phyloP scores from a whole-genome alignment of 1,284 basidiomycete genomes.

The Rhodotorula sp. region DNA sequence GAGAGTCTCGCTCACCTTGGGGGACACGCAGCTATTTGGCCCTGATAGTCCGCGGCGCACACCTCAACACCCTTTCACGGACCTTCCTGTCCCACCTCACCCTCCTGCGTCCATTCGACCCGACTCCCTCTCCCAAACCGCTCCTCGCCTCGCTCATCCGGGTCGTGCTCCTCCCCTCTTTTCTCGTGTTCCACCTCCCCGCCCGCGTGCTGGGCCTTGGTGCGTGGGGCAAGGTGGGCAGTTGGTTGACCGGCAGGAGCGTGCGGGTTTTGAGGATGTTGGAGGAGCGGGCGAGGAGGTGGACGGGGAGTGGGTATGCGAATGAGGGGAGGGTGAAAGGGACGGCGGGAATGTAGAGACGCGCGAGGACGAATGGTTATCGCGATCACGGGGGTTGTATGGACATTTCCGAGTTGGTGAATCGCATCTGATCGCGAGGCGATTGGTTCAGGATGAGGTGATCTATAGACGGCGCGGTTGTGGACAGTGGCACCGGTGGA shows the following conservation, averaged over 20 bases:
- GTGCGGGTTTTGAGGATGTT: background rate
- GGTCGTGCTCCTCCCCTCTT: slow-evolving; percentile 21
- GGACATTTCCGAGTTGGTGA: too few species aligned
- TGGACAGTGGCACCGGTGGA: too few species aligned
- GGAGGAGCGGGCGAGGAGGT: slow-evolving; percentile 2
- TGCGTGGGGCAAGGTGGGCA: background rate
- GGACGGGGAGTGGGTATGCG: slow-evolving; percentile 19
- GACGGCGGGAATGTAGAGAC: too few species aligned
- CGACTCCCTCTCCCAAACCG: slow-evolving; percentile 1
- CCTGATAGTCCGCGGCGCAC: slow-evolving; percentile 28
- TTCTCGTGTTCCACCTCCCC: slow-evolving; percentile 14
- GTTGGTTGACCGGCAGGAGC: background rate
- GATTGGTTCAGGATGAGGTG: too few species aligned
- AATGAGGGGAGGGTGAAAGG: slow-evolving; percentile 9
- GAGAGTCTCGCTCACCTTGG: background rate
- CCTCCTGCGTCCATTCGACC: slow-evolving; percentile 22
- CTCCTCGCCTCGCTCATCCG: background rate
- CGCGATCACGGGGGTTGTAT: too few species aligned
- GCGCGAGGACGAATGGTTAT: too few species aligned
- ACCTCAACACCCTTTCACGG: slow-evolving; percentile 27
- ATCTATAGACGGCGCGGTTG: too few species aligned
- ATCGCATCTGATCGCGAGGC: too few species aligned
- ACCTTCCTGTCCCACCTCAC: slow-evolving; percentile 30
- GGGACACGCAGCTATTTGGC: slow-evolving; percentile 16
- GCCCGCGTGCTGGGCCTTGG: background rate